Evolutionary conservation across 352 stramenopile genomes (phyloP).

Genomic region (Phytopythium montanum): DNA sequence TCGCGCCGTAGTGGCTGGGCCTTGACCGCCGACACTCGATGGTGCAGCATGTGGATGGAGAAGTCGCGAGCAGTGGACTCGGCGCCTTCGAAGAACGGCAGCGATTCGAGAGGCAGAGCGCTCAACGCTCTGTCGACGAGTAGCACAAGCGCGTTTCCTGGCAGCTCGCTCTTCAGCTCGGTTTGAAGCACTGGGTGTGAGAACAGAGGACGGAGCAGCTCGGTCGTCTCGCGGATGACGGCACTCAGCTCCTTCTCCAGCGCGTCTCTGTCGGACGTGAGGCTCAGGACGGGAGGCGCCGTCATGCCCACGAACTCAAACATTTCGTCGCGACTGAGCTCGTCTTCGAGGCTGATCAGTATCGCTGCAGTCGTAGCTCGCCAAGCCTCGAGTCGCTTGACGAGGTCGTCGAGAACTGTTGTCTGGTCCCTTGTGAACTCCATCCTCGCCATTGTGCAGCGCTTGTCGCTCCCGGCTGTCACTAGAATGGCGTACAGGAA

Average conservation of each 20-base stretch:
- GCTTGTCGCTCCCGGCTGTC: slow-evolving; percentile 25
- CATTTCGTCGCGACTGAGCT: slow-evolving; percentile 25
- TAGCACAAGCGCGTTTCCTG: slow-evolving; percentile 41
- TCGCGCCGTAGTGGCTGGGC: slow-evolving; percentile 46
- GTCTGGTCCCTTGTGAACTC: slow-evolving; percentile 43
- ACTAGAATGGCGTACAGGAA: slow-evolving; percentile 59
- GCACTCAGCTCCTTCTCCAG: slow-evolving; percentile 52
- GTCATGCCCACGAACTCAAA: slow-evolving; percentile 29
- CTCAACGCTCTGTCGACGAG: slow-evolving; percentile 52
- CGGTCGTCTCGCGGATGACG: slow-evolving; percentile 38
- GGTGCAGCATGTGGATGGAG: slow-evolving; percentile 65
- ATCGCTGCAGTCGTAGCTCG: slow-evolving; percentile 29
- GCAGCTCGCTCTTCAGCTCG: slow-evolving; percentile 38
- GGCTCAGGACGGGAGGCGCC: background rate
- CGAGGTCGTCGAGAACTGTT: slow-evolving; percentile 22
- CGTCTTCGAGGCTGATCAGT: slow-evolving; percentile 37
- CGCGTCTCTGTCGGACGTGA: slow-evolving; percentile 21
- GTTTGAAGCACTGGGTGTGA: slow-evolving; percentile 36
- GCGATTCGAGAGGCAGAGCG: slow-evolving; percentile 46
- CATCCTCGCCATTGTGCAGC: slow-evolving; percentile 47
- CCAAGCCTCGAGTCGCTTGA: slow-evolving; percentile 31
- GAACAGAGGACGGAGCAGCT: slow-evolving; percentile 53
- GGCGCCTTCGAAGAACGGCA: slow-evolving; percentile 36
- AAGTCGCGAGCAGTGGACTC: slow-evolving; percentile 63
- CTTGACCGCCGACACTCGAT: slow-evolving; percentile 45